Base-by-base conservation (phyloP, 2,329 filamentous ascomycete genomes). In the Epichloe elymi region DNA sequence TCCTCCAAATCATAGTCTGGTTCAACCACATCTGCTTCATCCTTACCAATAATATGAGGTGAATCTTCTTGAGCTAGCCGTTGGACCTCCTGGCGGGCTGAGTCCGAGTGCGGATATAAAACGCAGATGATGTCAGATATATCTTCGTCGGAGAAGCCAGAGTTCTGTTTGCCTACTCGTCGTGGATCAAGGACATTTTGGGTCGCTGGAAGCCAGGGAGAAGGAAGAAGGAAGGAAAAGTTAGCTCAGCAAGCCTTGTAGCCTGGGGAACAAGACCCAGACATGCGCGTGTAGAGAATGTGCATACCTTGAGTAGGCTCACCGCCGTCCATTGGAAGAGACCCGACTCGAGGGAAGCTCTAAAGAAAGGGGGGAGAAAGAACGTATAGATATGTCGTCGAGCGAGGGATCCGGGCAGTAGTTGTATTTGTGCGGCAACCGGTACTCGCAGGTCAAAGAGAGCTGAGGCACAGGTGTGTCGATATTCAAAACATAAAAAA, bases 81-180 rank as follows among this genome's bases (percentile, higher is more conserved):
- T 54, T 67, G 64, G n/a, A 91, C 81, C 58, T 90, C 86, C 55
- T 74, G 72, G 56, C 84, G 82, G 19, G 91, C 88, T 20, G 79
- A 77, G 39, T 80, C 74, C 2, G 88, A 87, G 57, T 80, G 80
- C 11, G 91, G 90, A 58, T 94, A 83, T 30, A 97, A 76, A 52
- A 96, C 82, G 68, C 89, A 94, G 57, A 95, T 80, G 58, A 96
- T 88, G 67, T 96, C 90, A 55, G 87, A 80, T 47, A 93, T 79
- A 64, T 95, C 90, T 57, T 86, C 79, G 58, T 90, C 84, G 49
- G 79, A 84, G 54, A 96, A 82, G 51, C 87, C 88, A 40, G 88
- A 93, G 63, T 88, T 86, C 66, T 88, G 85, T 63, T 84, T 76
- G 51, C 88, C 88, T 55, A 86, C 65, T 50, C 88, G 82, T 55